Percentiles rank a stretch among this genome's conserved stretches.
Evolutionary conservation across 2,329 filamentous ascomycete species (phyloP).

Genomic region (Botrytis paeoniae): DNA sequence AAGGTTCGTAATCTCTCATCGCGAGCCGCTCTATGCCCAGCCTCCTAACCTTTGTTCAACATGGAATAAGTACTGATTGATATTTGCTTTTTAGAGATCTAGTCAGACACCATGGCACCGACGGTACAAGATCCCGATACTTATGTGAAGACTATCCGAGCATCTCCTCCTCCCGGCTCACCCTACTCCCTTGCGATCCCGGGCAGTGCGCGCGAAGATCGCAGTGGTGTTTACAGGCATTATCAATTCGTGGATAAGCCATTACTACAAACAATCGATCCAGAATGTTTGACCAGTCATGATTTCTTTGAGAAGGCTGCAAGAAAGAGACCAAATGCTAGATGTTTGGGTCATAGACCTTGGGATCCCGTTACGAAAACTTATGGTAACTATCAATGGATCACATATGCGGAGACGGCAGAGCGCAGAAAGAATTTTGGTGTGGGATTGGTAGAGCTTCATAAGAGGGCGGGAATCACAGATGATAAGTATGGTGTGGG

Average conservation of each 20-base stretch:
- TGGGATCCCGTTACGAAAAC: conserved; percentile 73
- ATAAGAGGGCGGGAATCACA: conserved; percentile 67
- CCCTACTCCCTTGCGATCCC: conserved; percentile 78
- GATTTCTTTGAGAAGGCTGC: conserved; percentile 74
- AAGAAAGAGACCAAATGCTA: conserved; percentile 60
- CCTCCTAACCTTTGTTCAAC: not conserved
- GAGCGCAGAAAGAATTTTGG: conserved; percentile 80
- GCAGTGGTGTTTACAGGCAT: conserved; percentile 77
- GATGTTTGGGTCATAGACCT: conserved; percentile 75
- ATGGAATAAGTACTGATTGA: not conserved
- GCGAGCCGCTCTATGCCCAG: not conserved
- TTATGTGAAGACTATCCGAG: conserved; percentile 27
- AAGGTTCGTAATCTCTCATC: not conserved
- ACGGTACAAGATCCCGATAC: conserved; percentile 29
- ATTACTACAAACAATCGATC: conserved; percentile 69
- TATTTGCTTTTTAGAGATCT: not conserved
- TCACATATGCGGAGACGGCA: conserved; percentile 77
- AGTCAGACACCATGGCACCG: conserved; percentile 29
- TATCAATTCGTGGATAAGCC: conserved; percentile 71
- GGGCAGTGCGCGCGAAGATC: conserved; percentile 68
- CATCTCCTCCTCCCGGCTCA: conserved; percentile 34
- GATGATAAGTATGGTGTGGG: conserved; percentile 70
- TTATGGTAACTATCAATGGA: conserved; percentile 76
- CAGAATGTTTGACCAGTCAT: conserved; percentile 68
- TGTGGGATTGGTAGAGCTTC: conserved; percentile 78